Base-by-base conservation (phyloP, 192 early-diverging fungal species). In the Entomortierella chlamydospora region DNA sequence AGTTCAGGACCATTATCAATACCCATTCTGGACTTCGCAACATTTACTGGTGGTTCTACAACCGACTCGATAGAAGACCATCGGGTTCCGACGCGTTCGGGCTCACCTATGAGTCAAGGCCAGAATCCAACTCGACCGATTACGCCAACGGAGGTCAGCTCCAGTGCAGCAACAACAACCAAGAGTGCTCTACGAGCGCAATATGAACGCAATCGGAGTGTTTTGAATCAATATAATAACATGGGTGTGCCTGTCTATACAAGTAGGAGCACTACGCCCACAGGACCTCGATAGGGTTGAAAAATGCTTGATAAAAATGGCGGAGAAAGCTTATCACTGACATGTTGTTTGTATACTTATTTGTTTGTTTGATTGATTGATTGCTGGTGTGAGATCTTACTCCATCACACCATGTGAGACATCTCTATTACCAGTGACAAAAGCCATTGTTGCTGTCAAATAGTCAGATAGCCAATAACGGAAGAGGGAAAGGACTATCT, bases 21-120 rank as follows among this genome's bases (percentile, higher is more conserved):
- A 20, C 76, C 76, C 0, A 66, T 79, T 53, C 53, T 79, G 68
- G 76, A 79, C 22, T 79, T 79, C 45, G 76, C 76, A 0, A 66
- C 76, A 10, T 79, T 79, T 41, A 66, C 76, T 33, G 71, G 71
- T 15, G 4, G 28, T 31, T 33, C 54, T 12, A n/a, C 45, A 67
- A 10, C 23, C 25, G 52, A 54, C 25, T 23, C 10, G 52, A 10
- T 29, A 6, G 52, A 54, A 28, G 52, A 18, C 52, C 63, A 55
- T 9, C 49, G 29, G 17, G 45, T 31, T 11, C 60, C 60, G 18
- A 3, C 45, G 1, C 41, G 57, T 12, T 34, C 26, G 1, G 57
- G 57, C 4, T 59, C 20, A 23, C 66, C 57, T 29, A 6, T 30
- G 23, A 41, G 54, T 43, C 64, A 29, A 30, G 26, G 25, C 1